Base-by-base conservation (phyloP, 2,329 filamentous ascomycete species). In the Alternaria rosae region DNA sequence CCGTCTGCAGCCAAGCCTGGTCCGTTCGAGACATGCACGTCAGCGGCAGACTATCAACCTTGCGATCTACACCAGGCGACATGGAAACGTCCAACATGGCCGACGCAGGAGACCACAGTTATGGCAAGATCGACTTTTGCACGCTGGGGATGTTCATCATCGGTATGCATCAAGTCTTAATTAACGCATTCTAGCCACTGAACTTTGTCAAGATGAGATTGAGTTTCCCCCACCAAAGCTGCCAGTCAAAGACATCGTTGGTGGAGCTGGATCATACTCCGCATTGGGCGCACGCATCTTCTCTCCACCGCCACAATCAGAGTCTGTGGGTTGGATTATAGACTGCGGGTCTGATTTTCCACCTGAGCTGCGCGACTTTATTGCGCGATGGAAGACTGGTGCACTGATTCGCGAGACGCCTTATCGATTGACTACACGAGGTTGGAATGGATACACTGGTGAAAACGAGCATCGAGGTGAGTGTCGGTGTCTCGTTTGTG, bases 281-380 rank as follows among this genome's bases (percentile, higher is more conserved):
- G 93, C 93, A 8, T 83, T 98, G 7, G 95, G 95, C 20, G 95
- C 95, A 17, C 91, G 95, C 30, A 84, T 99, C 51, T 91, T 97
- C 77, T 94, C 93, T 5, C 92, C 92, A 3, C 85, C 88, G 4
- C 74, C 79, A 8, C 70, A 84, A 47, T 91, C 92, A 21, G 84
- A 82, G 38, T 85, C 86, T 3, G 88, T 98, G 6, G 93, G 92
- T 66, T 98, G 94, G 94, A 90, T 98, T 65, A 88, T 98, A 44
- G 94, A 99, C 79, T 87, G 89, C 72, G 95, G 95, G 28, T 90
- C 88, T 15, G 95, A 98, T 79, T 98, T 98, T 69, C 94, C 94
- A 0, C 66, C 82, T 0, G 81, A 86, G 12, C 83, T 97, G 54
- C 85, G 86, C 50, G 75, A 84, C 3, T 83, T 87, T 44, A 89